Base-by-base conservation (phyloP, 2,329 filamentous ascomycete species). In the Stachybotrys chlorohalonatus region DNA sequence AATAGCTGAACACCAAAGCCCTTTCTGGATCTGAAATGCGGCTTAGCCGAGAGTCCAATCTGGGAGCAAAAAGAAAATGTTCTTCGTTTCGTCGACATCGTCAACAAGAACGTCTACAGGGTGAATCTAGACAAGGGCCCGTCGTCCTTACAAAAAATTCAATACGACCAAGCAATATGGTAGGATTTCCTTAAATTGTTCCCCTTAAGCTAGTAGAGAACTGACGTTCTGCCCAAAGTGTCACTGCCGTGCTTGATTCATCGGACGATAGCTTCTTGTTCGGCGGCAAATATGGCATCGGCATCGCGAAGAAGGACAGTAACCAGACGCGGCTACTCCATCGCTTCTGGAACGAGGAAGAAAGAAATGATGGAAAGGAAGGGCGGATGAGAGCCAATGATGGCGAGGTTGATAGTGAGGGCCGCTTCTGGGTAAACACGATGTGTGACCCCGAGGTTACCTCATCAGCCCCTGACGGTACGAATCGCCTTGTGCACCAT, bases 61-160 rank as follows among this genome's bases (percentile, higher is more conserved):
- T 58, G 54, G 57, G 59, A 60, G 46, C 30, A 42, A 30, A 49
- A 56, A 15, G 55, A 32, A 5, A 60, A 60, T 42, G n/a, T 60
- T n/a, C 56, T 60, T 8, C 59, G 59, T 24, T 59, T 60, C 50
- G 57, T 58, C 6, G 58, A 60, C 47, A 60, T 60, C 39, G 54
- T 55, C 13, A 56, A 55, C 15, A 48, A 51, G 16, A 45, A 17
- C 11, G 57, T 60, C 11, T 60, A 60, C 36, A 54, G 58, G 1
- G 55, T 60, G 3, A 51, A 56, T 32, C 48, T 60, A 2, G 47
- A 53, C 13, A 31, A 60, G 42, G 58, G 57, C 2, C 55, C 55
- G 1, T 53, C 54, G 3, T 60, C 58, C 7, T 51, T 59, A 5
- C 36, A 54, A 15, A 57, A 56, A 49, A 30, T 49, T 3, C 31